Conservation (phyloP, 2,329 filamentous ascomycete species). For the Calonectria pauciramosa region DNA sequence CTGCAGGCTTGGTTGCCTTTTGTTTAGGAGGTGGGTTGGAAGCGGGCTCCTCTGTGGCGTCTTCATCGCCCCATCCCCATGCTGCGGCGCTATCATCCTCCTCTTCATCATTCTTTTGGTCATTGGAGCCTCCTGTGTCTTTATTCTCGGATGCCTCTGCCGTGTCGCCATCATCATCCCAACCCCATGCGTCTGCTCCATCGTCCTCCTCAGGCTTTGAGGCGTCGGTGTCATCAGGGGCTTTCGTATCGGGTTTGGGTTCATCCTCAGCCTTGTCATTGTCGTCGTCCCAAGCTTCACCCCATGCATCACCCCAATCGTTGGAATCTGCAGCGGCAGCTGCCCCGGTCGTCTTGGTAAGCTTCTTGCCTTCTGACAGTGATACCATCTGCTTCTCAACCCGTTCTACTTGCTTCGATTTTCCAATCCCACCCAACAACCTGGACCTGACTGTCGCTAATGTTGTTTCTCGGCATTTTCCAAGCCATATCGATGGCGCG, state of each 20-base stretch:
- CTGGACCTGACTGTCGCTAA: slow-evolving; percentile 81
- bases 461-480: slow-evolving; percentile 83
- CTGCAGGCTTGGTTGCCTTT: slow-evolving; percentile 39
- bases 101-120: slow-evolving; percentile 49
- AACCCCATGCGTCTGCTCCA: slow-evolving; percentile 82
- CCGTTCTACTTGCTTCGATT: slow-evolving; percentile 80
- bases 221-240: slow-evolving; percentile 24
- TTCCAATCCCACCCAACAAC: slow-evolving; percentile 76
- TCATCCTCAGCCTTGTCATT: slow-evolving; percentile 58
- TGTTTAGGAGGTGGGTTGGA: slow-evolving; percentile 24
- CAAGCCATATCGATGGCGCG: slow-evolving; percentile 87
- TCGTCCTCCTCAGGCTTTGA: slow-evolving; percentile 54
- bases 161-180: slow-evolving; percentile 74
- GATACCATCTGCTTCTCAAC: slow-evolving; percentile 87
- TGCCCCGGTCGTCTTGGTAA: slow-evolving; percentile 67
- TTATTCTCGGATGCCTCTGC: slow-evolving; percentile 38
- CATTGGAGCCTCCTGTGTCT: slow-evolving; percentile 22
- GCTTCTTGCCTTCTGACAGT: slow-evolving; percentile 73
- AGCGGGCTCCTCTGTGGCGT: slow-evolving; percentile 51
- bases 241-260: slow-evolving; percentile 34
- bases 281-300: slow-evolving; percentile 83
- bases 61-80: slow-evolving; percentile 89
- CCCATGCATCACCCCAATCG: slow-evolving; percentile 85
- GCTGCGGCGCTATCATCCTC: slow-evolving; percentile 73
- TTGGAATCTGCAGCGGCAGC: slow-evolving; percentile 59